Conservation (phyloP, 208 protist genomes). For the Crithidia mellificae region DNA sequence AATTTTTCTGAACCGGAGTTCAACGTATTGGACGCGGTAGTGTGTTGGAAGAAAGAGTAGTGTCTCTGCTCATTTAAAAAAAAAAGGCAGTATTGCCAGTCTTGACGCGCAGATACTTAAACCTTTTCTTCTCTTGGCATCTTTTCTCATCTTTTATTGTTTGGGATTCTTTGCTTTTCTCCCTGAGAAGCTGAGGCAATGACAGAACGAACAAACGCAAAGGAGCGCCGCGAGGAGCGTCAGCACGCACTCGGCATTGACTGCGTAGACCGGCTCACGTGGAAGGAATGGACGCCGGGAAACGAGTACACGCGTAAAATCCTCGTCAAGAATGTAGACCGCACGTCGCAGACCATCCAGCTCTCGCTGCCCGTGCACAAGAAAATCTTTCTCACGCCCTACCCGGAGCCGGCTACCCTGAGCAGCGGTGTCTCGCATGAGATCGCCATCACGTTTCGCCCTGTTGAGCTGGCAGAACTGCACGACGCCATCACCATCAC, state of each 20-base stretch:
- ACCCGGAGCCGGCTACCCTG: slow-evolving; percentile 84
- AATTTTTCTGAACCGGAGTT: background rate
- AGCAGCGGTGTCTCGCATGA: slow-evolving; percentile 79
- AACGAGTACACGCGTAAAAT: slow-evolving; percentile 86
- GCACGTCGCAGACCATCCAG: slow-evolving; percentile 67
- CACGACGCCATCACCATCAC: slow-evolving; percentile 83
- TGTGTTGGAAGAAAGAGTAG: too few species aligned
- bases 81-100: too few species aligned
- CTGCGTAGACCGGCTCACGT: slow-evolving; percentile 76
- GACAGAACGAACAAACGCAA: slow-evolving; percentile 7
- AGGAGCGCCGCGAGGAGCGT: slow-evolving; percentile 55
- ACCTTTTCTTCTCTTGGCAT: too few species aligned
- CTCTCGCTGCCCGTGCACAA: slow-evolving; percentile 78
- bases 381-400: slow-evolving; percentile 83
- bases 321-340: slow-evolving; percentile 87
- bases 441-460: slow-evolving; percentile 77
- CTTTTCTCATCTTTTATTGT: too few species aligned
- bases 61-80: too few species aligned
- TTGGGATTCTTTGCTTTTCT: too few species aligned
- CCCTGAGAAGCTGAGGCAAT: background rate
- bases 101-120: too few species aligned
- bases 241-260: slow-evolving; percentile 80
- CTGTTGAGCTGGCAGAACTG: slow-evolving; percentile 67
- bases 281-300: slow-evolving; percentile 86
- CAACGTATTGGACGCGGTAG: too few species aligned